Base-by-base conservation (phyloP, 2,329 filamentous ascomycete genomes). In the Fusarium buharicum region DNA sequence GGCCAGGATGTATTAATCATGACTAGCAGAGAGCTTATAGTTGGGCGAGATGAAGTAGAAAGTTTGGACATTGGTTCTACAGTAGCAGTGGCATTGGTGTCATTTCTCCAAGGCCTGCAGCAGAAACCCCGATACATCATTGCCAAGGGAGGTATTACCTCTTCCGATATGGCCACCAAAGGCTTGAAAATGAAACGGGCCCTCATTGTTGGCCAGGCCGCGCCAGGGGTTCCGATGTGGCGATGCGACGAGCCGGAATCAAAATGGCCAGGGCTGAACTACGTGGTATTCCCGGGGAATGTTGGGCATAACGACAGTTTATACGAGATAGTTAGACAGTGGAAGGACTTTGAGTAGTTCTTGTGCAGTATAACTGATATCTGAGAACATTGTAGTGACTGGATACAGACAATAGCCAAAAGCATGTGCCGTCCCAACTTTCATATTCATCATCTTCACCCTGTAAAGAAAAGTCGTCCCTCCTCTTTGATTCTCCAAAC, bases 101-200 rank as follows among this genome's bases (percentile, higher is more conserved):
- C 72, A 2, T 81, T 87, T 37, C 62, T 86, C 1, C 73, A 75
- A 9, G 68, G 71, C 1, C 72, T 86, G 9, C 72, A 80, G 12
- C 76, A 79, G 8, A 76, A 79, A 28, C 84, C 84, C 2, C 72
- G 83, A 40, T 87, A 86, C 64, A 73, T 87, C 3, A 84, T 87
- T 67, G 83, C 84, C 0, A 87, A 84, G 71, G 84, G 85, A 0
- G 84, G 84, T 10, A 87, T 87, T 38, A 87, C 85, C 0, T 84
- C 81, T 0, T 85, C 82, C 0, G 84, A 87, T 46, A 82, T 82
- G 65, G 84, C 84, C 0, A 86, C 82, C 0, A 86, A 86, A 48
- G 83, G 82, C 0, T 64, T 88, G 12, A 75, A 74, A 14, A 81
- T 87, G 72, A 82, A 82, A 63, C 75, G 79, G 0, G 84, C 84